Conservation (phyloP, 1,284 basidiomycete genomes). For the Peniophora sp. region DNA sequence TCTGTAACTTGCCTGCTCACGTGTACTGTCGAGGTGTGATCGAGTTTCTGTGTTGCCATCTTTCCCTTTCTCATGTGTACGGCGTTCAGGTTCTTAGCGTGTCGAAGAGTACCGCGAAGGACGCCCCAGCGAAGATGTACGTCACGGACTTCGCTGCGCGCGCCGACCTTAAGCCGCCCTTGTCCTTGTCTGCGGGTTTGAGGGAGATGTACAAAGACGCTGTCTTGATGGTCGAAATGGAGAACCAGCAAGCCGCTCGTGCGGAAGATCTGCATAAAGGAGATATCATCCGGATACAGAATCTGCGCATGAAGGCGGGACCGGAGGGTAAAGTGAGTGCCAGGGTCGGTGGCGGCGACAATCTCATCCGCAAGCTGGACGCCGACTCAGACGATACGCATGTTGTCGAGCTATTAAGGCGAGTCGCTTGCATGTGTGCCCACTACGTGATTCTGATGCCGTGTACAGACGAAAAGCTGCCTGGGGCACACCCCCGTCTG, state of each 20-base stretch:
- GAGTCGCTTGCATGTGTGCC: slow-evolving; percentile 7
- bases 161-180: slow-evolving; percentile 25
- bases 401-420: slow-evolving; percentile 22
- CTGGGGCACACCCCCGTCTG: slow-evolving; percentile 6
- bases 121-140: slow-evolving; percentile 34
- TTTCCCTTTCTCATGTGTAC: slow-evolving; percentile 12
- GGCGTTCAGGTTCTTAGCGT: slow-evolving; percentile 41
- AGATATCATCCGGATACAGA: slow-evolving; percentile 38
- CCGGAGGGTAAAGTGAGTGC: slow-evolving; percentile 28
- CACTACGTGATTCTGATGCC: neutral
- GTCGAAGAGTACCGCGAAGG: slow-evolving; percentile 20
- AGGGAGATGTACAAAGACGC: slow-evolving; percentile 28
- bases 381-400: slow-evolving; percentile 23
- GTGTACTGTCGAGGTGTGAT: slow-evolving; percentile 50
- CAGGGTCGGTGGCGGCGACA: slow-evolving; percentile 47
- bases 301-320: slow-evolving; percentile 36
- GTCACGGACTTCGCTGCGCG: slow-evolving; percentile 64
- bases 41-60: neutral
- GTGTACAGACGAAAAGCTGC: slow-evolving; percentile 19
- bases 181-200: slow-evolving; percentile 24
- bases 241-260: slow-evolving; percentile 37
- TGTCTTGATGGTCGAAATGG: slow-evolving; percentile 47
- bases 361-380: slow-evolving; percentile 39
- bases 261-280: slow-evolving; percentile 33
- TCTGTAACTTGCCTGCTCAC: slow-evolving; percentile 29